These are phyloP conservation scores for Morella rubra DNA, from an alignment of 306 rosid species.

Conservation along the genomic window DNA sequence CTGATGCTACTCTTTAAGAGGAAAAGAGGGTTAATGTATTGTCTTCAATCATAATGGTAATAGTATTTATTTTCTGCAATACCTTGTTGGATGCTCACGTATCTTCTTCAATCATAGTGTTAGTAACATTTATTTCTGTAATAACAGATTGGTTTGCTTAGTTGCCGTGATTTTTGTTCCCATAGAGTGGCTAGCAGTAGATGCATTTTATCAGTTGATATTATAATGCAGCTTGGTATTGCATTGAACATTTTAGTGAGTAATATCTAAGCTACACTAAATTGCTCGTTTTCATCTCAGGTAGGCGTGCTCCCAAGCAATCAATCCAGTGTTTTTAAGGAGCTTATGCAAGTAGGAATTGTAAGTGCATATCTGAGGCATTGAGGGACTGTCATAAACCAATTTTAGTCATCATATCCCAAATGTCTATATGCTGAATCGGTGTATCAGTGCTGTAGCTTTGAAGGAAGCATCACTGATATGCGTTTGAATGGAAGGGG, in stretches of 20 bases:
- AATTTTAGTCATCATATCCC: neutral
- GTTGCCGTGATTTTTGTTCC: neutral
- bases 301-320: constrained; percentile 3
- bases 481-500: neutral
- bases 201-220: neutral
- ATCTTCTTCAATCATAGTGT: neutral
- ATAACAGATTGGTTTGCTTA: neutral
- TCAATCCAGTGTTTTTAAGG: neutral
- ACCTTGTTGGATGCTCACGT: too few species aligned
- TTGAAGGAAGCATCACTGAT: neutral
- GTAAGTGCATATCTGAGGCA: neutral
- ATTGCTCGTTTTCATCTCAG: neutral
- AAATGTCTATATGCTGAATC: neutral
- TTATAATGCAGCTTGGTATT: neutral
- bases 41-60: neutral
- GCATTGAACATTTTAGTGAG: neutral
- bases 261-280: neutral
- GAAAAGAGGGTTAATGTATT: neutral
- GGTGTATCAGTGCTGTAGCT: neutral
- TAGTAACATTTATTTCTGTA: neutral
- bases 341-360: constrained; percentile 3
- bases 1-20: neutral
- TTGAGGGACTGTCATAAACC: neutral
- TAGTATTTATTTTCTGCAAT: neutral
- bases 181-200: neutral